Conservation (phyloP, 2,329 filamentous ascomycete genomes). For the Fusarium mundagurra region DNA sequence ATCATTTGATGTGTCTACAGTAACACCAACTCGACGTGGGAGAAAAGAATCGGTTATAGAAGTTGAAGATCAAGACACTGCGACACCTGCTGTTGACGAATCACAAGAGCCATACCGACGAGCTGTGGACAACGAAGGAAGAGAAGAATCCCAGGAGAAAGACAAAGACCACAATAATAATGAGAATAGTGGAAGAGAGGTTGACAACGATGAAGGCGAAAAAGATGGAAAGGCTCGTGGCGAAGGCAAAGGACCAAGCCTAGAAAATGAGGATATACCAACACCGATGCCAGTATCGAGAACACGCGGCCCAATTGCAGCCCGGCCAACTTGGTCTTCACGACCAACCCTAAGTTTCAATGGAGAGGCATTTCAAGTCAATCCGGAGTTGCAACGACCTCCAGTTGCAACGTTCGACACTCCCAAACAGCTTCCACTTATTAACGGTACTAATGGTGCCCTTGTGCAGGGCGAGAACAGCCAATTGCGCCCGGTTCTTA, state of each 20-base stretch:
- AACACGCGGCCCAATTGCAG: constrained; percentile 29
- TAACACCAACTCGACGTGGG: constrained; percentile 24
- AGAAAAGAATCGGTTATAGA: constrained; percentile 18
- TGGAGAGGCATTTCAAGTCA: constrained; percentile 25
- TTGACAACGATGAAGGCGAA: background rate
- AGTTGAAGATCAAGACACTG: constrained; percentile 4
- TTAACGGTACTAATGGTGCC: constrained; percentile 25
- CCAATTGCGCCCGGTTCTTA: constrained; percentile 36
- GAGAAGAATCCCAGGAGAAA: background rate
- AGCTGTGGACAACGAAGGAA: background rate
- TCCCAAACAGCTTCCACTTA: constrained; percentile 10
- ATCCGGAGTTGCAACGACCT: constrained; percentile 40
- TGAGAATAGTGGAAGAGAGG: background rate
- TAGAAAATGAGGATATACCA: background rate
- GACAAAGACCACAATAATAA: background rate
- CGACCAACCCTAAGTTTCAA: constrained; percentile 39
- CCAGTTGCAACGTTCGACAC: constrained; percentile 31
- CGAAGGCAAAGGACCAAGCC: background rate
- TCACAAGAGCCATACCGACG: background rate
- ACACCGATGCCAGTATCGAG: constrained; percentile 8
- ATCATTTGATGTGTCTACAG: constrained; percentile 39
- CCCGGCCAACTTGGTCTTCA: constrained; percentile 27
- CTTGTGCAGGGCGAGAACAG: constrained; percentile 36
- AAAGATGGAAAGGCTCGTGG: background rate
- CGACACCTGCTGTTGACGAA: background rate